Conservation (phyloP, 164 flowering plant genomes). For the Euptelea pleiosperma region DNA sequence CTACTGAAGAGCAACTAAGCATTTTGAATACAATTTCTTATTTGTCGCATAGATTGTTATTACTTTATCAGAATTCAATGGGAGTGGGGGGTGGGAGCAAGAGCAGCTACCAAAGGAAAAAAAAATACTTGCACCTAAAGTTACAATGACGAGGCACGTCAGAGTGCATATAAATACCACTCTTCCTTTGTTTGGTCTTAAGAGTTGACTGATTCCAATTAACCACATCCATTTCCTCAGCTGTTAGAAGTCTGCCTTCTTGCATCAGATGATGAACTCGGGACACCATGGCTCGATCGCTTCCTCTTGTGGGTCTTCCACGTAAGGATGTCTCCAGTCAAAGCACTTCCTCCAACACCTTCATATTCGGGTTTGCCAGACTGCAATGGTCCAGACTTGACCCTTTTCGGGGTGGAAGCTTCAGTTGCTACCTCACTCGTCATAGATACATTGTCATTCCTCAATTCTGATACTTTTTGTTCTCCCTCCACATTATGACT, state of each 20-base stretch:
- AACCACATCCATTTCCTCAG: constrained; percentile 40
- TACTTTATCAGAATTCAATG: too few species aligned
- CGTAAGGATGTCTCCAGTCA: constrained; percentile 36
- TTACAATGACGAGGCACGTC: too few species aligned
- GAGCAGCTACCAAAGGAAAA: too few species aligned
- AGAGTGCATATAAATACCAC: too few species aligned
- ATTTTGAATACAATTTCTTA: too few species aligned
- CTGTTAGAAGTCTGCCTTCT: constrained; percentile 39
- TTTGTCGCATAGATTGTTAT: too few species aligned
- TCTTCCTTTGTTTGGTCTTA: too few species aligned
- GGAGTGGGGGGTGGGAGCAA: too few species aligned
- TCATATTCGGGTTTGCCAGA: constrained; percentile 24
- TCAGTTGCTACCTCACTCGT: constrained; percentile 46
- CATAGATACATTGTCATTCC: constrained; percentile 34
- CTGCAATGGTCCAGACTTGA: constrained; percentile 8
- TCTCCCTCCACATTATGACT: constrained; percentile 23
- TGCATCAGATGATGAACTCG: constrained; percentile 28
- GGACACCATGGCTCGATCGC: constrained; percentile 47
- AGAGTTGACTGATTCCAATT: too few species aligned
- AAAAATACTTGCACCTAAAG: too few species aligned
- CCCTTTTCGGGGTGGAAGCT: constrained; percentile 31
- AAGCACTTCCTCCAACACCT: constrained; percentile 24
- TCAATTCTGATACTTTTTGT: constrained; percentile 25
- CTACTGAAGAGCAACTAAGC: too few species aligned
- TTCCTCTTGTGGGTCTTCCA: constrained; percentile 74